phyloP scores from a whole-genome alignment of 2,329 filamentous ascomycete genomes.

The Aspergillus sp. region DNA sequence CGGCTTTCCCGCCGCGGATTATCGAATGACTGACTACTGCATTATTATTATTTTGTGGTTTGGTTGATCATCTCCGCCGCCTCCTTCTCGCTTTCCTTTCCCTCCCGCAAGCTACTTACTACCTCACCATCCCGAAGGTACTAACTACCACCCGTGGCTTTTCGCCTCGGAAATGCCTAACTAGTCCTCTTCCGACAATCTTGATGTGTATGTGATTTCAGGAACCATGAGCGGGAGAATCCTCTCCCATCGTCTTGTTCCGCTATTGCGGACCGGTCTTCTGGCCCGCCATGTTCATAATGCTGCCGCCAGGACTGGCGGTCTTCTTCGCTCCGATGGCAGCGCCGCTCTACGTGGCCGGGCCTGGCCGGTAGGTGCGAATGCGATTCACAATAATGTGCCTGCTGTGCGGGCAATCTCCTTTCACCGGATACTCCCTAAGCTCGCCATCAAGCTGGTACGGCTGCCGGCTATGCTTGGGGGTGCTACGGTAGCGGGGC shows the following conservation, averaged over 20 bases:
- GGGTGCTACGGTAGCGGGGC: slow-evolving; percentile 78
- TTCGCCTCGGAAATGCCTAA: slow-evolving; percentile 25
- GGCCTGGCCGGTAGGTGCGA: slow-evolving; percentile 74
- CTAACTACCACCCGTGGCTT: slow-evolving; percentile 15
- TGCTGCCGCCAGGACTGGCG: slow-evolving; percentile 62
- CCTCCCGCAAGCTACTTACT: slow-evolving; percentile 4
- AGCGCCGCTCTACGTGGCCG: slow-evolving; percentile 63
- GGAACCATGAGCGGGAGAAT: slow-evolving; percentile 70
- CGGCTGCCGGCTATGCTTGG: slow-evolving; percentile 90
- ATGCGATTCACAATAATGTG: slow-evolving; percentile 84
- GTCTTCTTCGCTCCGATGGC: slow-evolving; percentile 67
- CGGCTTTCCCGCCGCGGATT: background rate
- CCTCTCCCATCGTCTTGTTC: slow-evolving; percentile 70
- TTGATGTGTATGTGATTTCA: slow-evolving; percentile 39
- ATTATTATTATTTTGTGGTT: background rate
- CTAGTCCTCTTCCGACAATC: slow-evolving; percentile 11
- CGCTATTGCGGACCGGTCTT: slow-evolving; percentile 63
- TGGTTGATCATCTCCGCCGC: background rate
- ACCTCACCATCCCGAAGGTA: slow-evolving; percentile 1
- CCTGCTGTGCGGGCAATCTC: slow-evolving; percentile 65
- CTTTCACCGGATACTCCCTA: slow-evolving; percentile 73
- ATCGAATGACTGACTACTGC: slow-evolving; percentile 12
- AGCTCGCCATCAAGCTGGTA: slow-evolving; percentile 84
- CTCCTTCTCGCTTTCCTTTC: background rate
- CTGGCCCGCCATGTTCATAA: slow-evolving; percentile 66